Base-by-base conservation (phyloP, 495 filamentous ascomycete genomes). In the Annulohypoxylon stygium region DNA sequence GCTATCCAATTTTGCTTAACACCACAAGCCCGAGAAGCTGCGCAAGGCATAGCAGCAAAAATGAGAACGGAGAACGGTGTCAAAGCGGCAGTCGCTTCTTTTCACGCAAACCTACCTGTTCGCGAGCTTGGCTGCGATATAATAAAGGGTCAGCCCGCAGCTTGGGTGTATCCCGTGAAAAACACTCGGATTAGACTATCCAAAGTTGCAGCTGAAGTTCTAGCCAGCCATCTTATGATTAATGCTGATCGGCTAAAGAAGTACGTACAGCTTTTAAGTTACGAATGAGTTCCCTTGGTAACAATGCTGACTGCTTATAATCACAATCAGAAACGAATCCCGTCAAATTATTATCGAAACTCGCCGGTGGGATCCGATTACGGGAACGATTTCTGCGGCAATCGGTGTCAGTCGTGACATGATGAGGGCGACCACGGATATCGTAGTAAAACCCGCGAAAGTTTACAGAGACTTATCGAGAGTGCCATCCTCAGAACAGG, bases 371-470 rank as follows among this genome's bases (percentile, higher is more conserved):
- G 73, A 75, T 14, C 73, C 73, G 3, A 25, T 75, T 5, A 67
- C 73, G 6, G 64, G 58, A n/a, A 66, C 47, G 11, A 48, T 75
- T 10, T 82, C 83, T 2, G 76, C 81, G 2, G 54, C 75, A 0
- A 67, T 79, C 1, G 74, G 74, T 0, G 78, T 79, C n/a, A 64
- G 75, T 2, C 71, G 74, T 4, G 71, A 78, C 50, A 77, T 83
- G 58, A 51, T 77, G n/a, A 71, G 72, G 50, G 64, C 76, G 8
- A 76, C 77, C 0, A 68, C 71, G 0, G 79, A 78, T 43, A 81
- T 85, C 23, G 61, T 85, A 23, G 59, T 70, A 9, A 75, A 78
- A 11, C 82, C 83, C 1, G 79, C 81, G 66, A 61, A 79, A 61
- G 66, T 41, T 64, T 76, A 65, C 45, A 69, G 41, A 12, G 26